Percentiles rank a stretch among this genome's conserved stretches.
phyloP scores from a whole-genome alignment of 805 yeast species.

The Wickerhamomyces bovis region DNA sequence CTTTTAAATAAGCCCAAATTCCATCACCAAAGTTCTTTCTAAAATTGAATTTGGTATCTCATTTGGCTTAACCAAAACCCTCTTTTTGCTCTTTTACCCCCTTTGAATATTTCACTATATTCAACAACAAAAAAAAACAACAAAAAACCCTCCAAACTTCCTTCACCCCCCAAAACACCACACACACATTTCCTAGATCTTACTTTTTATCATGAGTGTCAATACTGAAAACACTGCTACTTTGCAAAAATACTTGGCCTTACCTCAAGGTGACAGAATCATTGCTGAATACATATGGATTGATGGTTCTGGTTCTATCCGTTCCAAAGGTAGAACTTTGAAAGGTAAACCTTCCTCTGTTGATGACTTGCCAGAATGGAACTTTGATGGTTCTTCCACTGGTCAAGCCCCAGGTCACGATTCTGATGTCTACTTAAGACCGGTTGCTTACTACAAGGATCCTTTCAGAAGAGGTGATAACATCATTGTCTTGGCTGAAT shows the following conservation, averaged over 20 bases:
- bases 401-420: constrained; percentile 98
- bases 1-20: not conserved
- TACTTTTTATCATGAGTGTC: constrained; percentile 24
- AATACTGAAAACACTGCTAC: constrained; percentile 69
- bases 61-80: constrained; percentile 3
- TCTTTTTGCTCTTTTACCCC: not conserved
- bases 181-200: not conserved
- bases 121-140: not conserved
- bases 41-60: constrained; percentile 2
- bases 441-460: constrained; percentile 92
- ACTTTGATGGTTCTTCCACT: constrained; percentile 98
- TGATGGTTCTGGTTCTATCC: constrained; percentile 83
- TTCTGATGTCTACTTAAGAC: constrained; percentile 92
- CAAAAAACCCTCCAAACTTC: not conserved
- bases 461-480: constrained; percentile 98
- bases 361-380: constrained; percentile 97
- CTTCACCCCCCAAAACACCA: not conserved
- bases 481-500: constrained; percentile 89
- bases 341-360: constrained; percentile 58
- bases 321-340: constrained; percentile 93
- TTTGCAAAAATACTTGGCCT: constrained; percentile 73
- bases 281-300: constrained; percentile 98
- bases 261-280: constrained; percentile 80
- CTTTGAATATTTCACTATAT: not conserved
- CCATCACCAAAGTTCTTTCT: not conserved